These are phyloP conservation scores for Gynostemma pentaphyllum DNA, from an alignment of 306 rosid genomes.

Conservation along the genomic window DNA sequence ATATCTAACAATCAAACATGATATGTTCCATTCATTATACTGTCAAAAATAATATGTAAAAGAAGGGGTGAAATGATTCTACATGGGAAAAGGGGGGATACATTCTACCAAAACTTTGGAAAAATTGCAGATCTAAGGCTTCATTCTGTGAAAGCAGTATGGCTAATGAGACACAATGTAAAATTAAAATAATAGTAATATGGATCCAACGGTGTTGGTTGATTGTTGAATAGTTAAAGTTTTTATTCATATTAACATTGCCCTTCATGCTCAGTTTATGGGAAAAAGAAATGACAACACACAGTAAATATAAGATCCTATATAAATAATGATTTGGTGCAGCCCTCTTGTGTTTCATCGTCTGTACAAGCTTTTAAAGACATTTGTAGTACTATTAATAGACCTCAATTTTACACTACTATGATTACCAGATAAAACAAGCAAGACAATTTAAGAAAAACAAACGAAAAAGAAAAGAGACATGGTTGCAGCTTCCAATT, in stretches of 20 bases:
- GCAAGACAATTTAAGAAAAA: background rate
- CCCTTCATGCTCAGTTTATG: background rate
- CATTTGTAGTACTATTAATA: background rate
- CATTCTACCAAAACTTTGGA: background rate
- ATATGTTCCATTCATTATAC: background rate
- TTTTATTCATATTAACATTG: background rate
- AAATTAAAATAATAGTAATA: background rate
- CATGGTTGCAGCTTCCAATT: background rate
- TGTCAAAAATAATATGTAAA: background rate
- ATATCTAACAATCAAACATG: slow-evolving; percentile 1
- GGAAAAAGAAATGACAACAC: background rate
- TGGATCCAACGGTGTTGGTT: background rate
- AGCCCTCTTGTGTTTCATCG: background rate
- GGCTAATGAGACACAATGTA: background rate
- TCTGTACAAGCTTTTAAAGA: background rate
- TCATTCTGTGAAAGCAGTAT: background rate
- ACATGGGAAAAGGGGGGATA: background rate
- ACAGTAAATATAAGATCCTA: background rate
- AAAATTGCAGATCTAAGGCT: slow-evolving; percentile 1
- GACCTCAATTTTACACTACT: background rate
- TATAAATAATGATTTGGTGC: background rate
- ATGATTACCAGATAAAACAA: background rate
- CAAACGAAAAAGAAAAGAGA: background rate
- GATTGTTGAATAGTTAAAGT: background rate
- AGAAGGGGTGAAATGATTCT: background rate